Evolutionary conservation across 1,139 yeast species (phyloP).

Genomic region (Hyphopichia khmerensis): DNA sequence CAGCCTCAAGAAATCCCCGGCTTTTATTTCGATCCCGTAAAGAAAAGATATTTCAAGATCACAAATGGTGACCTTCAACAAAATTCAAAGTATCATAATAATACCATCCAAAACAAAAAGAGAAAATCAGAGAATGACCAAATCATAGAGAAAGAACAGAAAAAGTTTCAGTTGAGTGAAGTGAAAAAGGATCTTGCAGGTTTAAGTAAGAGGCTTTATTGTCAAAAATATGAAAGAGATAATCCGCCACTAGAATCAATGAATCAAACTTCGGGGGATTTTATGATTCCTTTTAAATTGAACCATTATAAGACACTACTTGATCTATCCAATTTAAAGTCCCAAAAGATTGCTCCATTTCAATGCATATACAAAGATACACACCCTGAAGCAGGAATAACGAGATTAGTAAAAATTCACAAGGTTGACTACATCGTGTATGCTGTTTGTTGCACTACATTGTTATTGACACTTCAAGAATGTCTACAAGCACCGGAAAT

Average conservation of each 20-base stretch:
- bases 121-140: conserved; percentile 19
- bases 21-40: conserved; percentile 42
- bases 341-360: no score
- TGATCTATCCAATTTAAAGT: no score
- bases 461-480: no score
- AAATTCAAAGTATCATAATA: conserved; percentile 32
- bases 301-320: no score
- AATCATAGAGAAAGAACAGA: background rate
- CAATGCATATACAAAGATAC: no score
- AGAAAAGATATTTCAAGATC: conserved; percentile 45
- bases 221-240: background rate
- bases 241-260: background rate
- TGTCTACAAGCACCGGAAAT: no score
- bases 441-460: no score
- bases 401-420: background rate
- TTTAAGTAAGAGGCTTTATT: background rate
- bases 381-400: no score
- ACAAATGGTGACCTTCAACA: conserved; percentile 31
- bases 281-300: background rate
- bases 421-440: background rate
- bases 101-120: conserved; percentile 27
- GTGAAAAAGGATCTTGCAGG: background rate
- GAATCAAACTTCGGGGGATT: background rate
- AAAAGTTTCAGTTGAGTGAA: conserved; percentile 11
- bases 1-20: conserved; percentile 36